phyloP scores from a whole-genome alignment of 768 basidiomycete species.

The Xanthoconium purpureum region DNA sequence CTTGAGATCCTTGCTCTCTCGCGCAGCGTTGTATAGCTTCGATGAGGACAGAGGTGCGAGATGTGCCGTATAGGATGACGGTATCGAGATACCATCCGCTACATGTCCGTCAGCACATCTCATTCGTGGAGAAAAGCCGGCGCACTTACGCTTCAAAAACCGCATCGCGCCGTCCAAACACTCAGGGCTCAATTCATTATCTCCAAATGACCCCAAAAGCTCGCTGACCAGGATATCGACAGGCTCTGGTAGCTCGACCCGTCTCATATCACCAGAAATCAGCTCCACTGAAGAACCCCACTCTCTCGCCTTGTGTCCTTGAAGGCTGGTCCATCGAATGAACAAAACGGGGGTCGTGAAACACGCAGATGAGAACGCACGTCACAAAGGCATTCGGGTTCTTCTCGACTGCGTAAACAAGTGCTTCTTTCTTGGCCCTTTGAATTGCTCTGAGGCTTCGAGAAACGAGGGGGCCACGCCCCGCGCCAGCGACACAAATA shows the following conservation, averaged over 20 bases:
- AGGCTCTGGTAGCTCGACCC: conserved; percentile 74
- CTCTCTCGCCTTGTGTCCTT: conserved; percentile 74
- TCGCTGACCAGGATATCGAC: conserved; percentile 96
- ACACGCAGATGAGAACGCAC: conserved; percentile 47
- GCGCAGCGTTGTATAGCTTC: conserved; percentile 85
- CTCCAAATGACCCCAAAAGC: conserved; percentile 94
- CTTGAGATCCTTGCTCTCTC: conserved; percentile 61
- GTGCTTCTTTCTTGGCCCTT: conserved; percentile 57
- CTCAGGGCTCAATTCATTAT: conserved; percentile 97
- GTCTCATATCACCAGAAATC: conserved; percentile 94
- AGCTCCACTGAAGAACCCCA: conserved; percentile 82
- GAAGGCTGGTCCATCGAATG: conserved; percentile 53
- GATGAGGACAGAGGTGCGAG: conserved; percentile 93
- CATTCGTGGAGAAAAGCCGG: background rate
- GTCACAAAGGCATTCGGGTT: conserved; percentile 95
- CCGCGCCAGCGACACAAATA: conserved; percentile 92
- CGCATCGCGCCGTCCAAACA: conserved; percentile 95
- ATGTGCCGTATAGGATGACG: conserved; percentile 92
- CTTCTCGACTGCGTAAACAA: conserved; percentile 91
- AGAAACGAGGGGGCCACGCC: conserved; percentile 88
- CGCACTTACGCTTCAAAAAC: conserved; percentile 74
- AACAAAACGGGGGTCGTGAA: conserved; percentile 13
- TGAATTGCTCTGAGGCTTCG: conserved; percentile 77
- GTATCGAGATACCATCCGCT: conserved; percentile 95
- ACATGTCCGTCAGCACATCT: conserved; percentile 12